Evolutionary conservation across 768 basidiomycete genomes (phyloP).

Genomic region (Sarcomyxa edulis): DNA sequence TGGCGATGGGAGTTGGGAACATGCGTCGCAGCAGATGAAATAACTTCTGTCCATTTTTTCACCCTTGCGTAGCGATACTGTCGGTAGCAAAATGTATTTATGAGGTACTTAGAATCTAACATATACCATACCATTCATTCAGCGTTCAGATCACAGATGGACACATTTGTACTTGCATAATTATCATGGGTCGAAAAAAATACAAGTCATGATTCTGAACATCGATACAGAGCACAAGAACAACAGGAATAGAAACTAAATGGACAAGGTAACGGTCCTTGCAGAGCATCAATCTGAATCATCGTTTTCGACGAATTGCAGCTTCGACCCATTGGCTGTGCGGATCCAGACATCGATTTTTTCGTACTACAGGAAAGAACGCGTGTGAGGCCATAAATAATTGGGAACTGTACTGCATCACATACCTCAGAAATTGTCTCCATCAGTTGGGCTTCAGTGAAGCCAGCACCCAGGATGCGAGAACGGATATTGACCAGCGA

Average conservation of each 20-base stretch:
- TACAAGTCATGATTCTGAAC: too few relatives aligned
- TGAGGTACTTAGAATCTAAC: too few relatives aligned
- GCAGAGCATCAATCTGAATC: conserved; percentile 3
- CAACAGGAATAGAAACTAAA: conserved; percentile 8
- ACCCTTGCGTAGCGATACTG: too few relatives aligned
- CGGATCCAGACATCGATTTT: conserved; percentile 74
- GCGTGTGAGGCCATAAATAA: conserved; percentile 7
- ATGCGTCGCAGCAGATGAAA: conserved; percentile 51
- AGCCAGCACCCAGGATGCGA: conserved; percentile 80
- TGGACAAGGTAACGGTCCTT: conserved; percentile 5
- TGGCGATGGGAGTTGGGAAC: conserved; percentile 73
- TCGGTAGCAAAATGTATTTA: too few relatives aligned
- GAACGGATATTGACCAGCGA: conserved; percentile 85
- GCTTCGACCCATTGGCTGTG: conserved; percentile 77
- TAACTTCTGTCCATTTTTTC: too few relatives aligned
- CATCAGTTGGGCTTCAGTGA: conserved; percentile 87
- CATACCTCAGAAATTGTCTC: conserved; percentile 78
- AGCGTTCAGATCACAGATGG: too few relatives aligned
- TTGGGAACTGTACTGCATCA: conserved; percentile 8
- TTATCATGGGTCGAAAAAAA: too few relatives aligned
- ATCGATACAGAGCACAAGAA: neutral
- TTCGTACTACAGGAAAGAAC: conserved; percentile 63
- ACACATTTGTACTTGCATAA: too few relatives aligned
- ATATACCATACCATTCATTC: too few relatives aligned
- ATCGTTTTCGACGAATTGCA: conserved; percentile 54